phyloP scores from a whole-genome alignment of 345 rosid genomes.

The Nephelium lappaceum region DNA sequence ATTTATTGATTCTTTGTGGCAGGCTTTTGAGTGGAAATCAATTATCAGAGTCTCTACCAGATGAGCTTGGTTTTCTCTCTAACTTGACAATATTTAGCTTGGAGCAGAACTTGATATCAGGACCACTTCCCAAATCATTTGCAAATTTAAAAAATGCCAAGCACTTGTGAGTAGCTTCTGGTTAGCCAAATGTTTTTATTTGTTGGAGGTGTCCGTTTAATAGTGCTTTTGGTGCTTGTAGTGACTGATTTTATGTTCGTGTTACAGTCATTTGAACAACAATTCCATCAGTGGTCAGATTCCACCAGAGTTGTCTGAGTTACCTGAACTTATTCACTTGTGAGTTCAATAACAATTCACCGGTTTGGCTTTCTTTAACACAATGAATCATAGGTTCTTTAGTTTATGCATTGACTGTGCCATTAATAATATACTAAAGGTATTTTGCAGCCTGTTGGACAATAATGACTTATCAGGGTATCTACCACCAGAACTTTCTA shows the following conservation, averaged over 20 bases:
- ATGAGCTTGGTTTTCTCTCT: conserved; percentile 82
- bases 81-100: conserved; percentile 79
- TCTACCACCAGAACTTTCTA: conserved; percentile 75
- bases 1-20: conserved; percentile 18
- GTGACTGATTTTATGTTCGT: conserved; percentile 3
- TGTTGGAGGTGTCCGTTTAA: not conserved
- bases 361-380: conserved; percentile 6
- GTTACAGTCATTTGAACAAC: conserved; percentile 89
- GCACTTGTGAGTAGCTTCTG: conserved; percentile 76
- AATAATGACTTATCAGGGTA: conserved; percentile 78
- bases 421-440: not conserved
- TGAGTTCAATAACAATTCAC: conserved; percentile 45
- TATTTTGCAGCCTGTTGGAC: conserved; percentile 76
- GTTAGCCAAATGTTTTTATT: conserved; percentile 5
- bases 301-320: conserved; percentile 68
- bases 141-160: conserved; percentile 67
- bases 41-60: conserved; percentile 71
- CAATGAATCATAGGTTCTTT: not conserved
- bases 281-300: conserved; percentile 90
- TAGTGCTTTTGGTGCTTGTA: not conserved
- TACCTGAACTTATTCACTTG: conserved; percentile 83
- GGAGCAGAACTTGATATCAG: conserved; percentile 81
- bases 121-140: conserved; percentile 77
- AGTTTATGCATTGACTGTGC: not conserved
- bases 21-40: conserved; percentile 87